Conservation (phyloP, 495 filamentous ascomycete species). For the Neurospora africana region DNA sequence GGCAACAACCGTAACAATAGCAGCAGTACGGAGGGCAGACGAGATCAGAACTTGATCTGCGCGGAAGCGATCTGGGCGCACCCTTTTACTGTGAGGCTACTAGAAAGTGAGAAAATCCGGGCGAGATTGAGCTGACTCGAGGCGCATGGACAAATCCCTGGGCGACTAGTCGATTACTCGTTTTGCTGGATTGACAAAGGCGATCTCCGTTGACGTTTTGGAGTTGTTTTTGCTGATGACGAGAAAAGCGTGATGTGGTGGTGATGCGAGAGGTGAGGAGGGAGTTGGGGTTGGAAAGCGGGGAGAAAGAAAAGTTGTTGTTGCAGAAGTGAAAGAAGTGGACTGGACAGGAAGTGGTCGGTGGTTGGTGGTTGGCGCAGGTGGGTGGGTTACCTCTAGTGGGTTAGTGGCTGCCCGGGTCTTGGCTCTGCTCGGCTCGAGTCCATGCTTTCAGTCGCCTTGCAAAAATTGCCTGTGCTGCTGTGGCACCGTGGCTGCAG, state of each 20-base stretch:
- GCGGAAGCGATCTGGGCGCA: not conserved
- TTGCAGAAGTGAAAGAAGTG: not conserved
- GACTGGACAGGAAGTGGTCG: not conserved
- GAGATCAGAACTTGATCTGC: not conserved
- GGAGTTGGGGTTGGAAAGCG: not conserved
- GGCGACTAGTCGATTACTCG: not conserved
- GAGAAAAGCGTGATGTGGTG: not conserved
- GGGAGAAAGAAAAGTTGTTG: not conserved
- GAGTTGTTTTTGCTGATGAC: not conserved
- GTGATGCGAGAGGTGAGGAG: not conserved
- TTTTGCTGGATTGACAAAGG: not conserved
- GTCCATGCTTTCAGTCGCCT: too few species aligned
- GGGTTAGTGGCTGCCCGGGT: not conserved
- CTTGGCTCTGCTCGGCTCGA: not conserved
- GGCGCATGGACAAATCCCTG: not conserved
- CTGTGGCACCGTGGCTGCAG: not conserved
- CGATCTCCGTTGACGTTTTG: not conserved
- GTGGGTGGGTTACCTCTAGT: not conserved
- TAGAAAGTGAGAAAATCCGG: not conserved
- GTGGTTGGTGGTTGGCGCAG: not conserved
- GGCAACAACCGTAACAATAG: not conserved
- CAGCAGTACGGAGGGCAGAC: not conserved
- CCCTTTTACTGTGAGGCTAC: not conserved
- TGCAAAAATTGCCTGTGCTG: not conserved
- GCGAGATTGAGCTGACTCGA: not conserved